Evolutionary conservation across 2,329 filamentous ascomycete species (phyloP).

Genomic region (Xylaria sp.): DNA sequence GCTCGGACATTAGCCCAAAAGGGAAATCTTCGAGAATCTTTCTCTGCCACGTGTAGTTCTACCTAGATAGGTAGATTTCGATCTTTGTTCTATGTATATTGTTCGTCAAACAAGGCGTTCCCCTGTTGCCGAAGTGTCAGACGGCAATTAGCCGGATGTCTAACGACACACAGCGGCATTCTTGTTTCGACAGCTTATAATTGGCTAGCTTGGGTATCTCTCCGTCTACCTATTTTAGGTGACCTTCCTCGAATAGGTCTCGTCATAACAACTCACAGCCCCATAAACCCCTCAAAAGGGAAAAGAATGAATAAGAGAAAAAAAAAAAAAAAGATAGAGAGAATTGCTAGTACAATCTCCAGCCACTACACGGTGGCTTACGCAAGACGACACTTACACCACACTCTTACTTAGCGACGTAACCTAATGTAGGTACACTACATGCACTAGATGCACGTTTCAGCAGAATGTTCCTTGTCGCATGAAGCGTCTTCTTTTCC

Average conservation of each 20-base stretch:
- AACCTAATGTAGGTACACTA: constrained; percentile 8
- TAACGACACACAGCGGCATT: neutral
- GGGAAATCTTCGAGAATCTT: constrained; percentile 33
- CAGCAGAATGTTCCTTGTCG: constrained; percentile 19
- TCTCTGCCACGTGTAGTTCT: constrained; percentile 16
- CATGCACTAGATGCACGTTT: constrained; percentile 17
- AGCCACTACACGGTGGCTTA: constrained; percentile 19
- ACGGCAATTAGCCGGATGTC: constrained; percentile 12
- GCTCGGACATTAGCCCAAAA: constrained; percentile 14
- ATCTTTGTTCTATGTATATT: neutral
- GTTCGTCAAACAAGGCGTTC: constrained; percentile 8
- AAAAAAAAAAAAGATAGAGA: neutral
- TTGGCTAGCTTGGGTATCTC: neutral
- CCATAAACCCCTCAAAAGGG: neutral
- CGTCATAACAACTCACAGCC: neutral
- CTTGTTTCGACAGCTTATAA: neutral
- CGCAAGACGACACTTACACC: constrained; percentile 2
- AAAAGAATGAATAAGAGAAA: neutral
- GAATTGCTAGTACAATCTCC: constrained; percentile 7
- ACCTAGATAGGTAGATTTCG: constrained; percentile 6
- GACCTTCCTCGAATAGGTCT: constrained; percentile 9
- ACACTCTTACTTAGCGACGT: neutral
- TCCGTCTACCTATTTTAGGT: neutral
- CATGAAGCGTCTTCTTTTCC: constrained; percentile 18
- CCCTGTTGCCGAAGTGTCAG: constrained; percentile 29